Conservation (phyloP, 2,329 filamentous ascomycete genomes). For the Herpotrichia juniperi region DNA sequence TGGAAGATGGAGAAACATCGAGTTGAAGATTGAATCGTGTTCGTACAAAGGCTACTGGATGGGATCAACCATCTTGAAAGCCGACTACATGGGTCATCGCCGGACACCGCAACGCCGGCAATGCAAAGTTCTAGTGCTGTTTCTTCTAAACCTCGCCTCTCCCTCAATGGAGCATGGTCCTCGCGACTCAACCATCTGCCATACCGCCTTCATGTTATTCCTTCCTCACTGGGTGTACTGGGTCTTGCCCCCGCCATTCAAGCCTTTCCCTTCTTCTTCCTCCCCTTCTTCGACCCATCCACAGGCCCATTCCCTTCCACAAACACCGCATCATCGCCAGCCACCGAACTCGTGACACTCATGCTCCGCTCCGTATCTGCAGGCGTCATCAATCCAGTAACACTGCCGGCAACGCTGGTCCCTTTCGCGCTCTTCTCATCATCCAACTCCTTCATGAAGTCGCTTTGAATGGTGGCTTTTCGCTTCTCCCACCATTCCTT, state of each 20-base stretch:
- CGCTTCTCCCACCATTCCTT: slow-evolving; percentile 93
- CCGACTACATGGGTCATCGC: not conserved
- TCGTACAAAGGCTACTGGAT: slow-evolving; percentile 1
- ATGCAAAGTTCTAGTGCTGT: slow-evolving; percentile 20
- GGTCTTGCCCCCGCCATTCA: no score
- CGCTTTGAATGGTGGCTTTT: slow-evolving; percentile 72
- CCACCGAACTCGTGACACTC: slow-evolving; percentile 4
- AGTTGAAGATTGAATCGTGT: slow-evolving; percentile 12
- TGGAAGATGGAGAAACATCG: no score
- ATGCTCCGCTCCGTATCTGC: not conserved
- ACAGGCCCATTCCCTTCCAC: slow-evolving; percentile 68
- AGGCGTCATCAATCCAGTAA: no score
- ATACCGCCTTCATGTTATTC: not conserved
- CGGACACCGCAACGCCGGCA: slow-evolving; percentile 26
- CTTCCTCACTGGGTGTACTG: not conserved
- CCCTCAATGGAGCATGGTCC: not conserved
- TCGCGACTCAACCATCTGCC: not conserved
- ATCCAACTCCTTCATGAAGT: slow-evolving; percentile 86
- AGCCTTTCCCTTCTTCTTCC: slow-evolving; percentile 71
- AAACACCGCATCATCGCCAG: slow-evolving; percentile 76
- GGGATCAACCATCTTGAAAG: not conserved
- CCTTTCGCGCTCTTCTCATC: slow-evolving; percentile 52
- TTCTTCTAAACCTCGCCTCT: not conserved
- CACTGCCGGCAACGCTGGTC: no score
- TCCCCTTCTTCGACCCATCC: slow-evolving; percentile 61